phyloP scores from a whole-genome alignment of 805 yeast genomes.

The Cyberlindnera galapagoensis region DNA sequence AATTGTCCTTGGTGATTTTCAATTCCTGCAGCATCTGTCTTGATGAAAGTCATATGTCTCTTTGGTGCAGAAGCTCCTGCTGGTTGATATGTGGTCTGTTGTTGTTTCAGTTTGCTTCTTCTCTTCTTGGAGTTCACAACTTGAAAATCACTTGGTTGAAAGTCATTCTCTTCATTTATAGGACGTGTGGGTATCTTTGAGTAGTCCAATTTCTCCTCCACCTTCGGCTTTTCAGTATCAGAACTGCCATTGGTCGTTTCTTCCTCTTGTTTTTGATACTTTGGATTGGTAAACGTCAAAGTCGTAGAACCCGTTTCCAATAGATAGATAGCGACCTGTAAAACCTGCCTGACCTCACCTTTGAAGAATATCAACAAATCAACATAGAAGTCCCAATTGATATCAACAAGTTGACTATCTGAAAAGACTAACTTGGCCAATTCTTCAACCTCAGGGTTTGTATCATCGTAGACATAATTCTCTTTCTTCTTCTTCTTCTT shows the following conservation, averaged over 20 bases:
- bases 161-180: background rate
- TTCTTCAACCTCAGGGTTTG: conserved; percentile 26
- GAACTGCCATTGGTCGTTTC: too few species aligned
- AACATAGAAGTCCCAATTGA: conserved; percentile 35
- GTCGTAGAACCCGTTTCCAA: conserved; percentile 26
- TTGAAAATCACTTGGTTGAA: conserved; percentile 1
- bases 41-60: too few species aligned
- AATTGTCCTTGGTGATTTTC: background rate
- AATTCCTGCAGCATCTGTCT: background rate
- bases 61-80: too few species aligned
- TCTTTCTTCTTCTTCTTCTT: background rate
- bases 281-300: conserved; percentile 24
- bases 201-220: conserved; percentile 6
- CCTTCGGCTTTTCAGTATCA: too few species aligned
- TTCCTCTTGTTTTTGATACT: too few species aligned
- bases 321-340: conserved; percentile 29
- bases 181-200: conserved; percentile 1
- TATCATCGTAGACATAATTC: conserved; percentile 12
- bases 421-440: conserved; percentile 28
- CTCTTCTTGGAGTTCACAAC: background rate
- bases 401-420: conserved; percentile 28
- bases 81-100: too few species aligned
- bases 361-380: conserved; percentile 34
- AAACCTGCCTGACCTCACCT: conserved; percentile 36
- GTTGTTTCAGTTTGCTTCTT: too few species aligned